Evolutionary conservation across 2,329 filamentous ascomycete genomes (phyloP).

Genomic region (Aspergillus sp.): DNA sequence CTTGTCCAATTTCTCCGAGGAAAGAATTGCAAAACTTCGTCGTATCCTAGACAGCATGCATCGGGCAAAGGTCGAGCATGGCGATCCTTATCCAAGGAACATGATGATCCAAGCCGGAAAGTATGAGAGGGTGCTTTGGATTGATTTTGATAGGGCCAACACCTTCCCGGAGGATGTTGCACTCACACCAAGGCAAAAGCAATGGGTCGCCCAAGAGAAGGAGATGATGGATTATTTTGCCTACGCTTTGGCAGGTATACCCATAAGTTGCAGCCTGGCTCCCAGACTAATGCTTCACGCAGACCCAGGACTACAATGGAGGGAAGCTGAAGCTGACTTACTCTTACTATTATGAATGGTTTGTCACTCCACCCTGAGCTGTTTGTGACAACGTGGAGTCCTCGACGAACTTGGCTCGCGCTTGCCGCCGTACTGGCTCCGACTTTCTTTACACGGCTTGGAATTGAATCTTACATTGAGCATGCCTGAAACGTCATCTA

Average conservation of each 20-base stretch:
- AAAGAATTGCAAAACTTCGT: conserved; percentile 5
- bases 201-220: conserved; percentile 7
- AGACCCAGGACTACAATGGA: conserved; percentile 4
- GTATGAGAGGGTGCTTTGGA: conserved; percentile 9
- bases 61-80: conserved; percentile 7
- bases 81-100: conserved; percentile 10
- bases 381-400: too few relatives aligned
- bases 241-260: conserved; percentile 9
- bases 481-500: too few relatives aligned
- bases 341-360: conserved; percentile 4
- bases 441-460: too few relatives aligned
- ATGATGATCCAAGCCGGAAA: conserved; percentile 8
- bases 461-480: too few relatives aligned
- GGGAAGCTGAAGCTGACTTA: conserved; percentile 1
- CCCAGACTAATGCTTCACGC: too few relatives aligned
- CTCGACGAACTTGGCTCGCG: too few relatives aligned
- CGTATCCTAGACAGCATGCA: conserved; percentile 8
- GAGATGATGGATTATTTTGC: conserved; percentile 11
- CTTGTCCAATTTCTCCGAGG: conserved; percentile 7
- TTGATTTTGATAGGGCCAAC: conserved; percentile 13
- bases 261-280: too few relatives aligned
- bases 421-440: too few relatives aligned
- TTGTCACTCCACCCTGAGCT: not conserved
- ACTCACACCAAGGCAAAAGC: conserved; percentile 2
- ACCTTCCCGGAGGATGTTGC: conserved; percentile 5